A percentile compares a stretch with the other conserved stretches of the same genome.
Evolutionary conservation across 2,329 filamentous ascomycete species (phyloP).

Genomic region (Aspergillus versicolor): DNA sequence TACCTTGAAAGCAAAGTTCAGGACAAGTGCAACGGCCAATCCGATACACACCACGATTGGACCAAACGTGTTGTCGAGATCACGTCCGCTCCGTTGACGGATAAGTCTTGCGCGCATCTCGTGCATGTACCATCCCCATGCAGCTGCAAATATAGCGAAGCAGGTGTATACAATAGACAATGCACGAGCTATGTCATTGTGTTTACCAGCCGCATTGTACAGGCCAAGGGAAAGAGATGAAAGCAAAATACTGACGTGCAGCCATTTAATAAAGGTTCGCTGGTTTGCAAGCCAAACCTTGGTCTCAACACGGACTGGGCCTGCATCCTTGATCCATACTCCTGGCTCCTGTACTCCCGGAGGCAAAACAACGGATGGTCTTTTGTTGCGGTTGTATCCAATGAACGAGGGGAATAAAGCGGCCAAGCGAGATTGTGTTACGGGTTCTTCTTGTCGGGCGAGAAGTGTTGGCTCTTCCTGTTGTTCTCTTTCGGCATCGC

Average conservation of each 20-base stretch:
- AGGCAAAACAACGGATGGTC: constrained; percentile 62
- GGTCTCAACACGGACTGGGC: constrained; percentile 87
- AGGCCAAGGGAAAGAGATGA: constrained; percentile 79
- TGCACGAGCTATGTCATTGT: constrained; percentile 69
- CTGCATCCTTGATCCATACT: constrained; percentile 90
- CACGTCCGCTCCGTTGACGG: constrained; percentile 77
- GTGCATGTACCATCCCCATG: constrained; percentile 86
- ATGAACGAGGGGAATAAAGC: constrained; percentile 80
- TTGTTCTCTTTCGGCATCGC: constrained; percentile 19
- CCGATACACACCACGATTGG: constrained; percentile 80
- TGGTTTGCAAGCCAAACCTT: constrained; percentile 99
- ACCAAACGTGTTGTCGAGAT: constrained; percentile 87
- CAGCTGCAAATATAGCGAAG: constrained; percentile 78
- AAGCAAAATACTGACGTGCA: constrained; percentile 87
- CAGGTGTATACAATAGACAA: constrained; percentile 81
- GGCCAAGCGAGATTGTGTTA: constrained; percentile 59
- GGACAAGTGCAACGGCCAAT: constrained; percentile 71
- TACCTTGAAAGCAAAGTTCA: constrained; percentile 85
- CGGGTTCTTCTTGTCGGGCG: constrained; percentile 27
- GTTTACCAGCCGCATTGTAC: constrained; percentile 79
- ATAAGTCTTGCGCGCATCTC: constrained; percentile 76
- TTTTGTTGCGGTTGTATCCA: constrained; percentile 64
- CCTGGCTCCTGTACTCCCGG: constrained; percentile 84
- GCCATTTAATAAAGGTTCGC: constrained; percentile 97
- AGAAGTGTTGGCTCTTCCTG: constrained; percentile 30